Evolutionary conservation across 2,329 filamentous ascomycete species (phyloP).

Genomic region (Penicillium sp.): DNA sequence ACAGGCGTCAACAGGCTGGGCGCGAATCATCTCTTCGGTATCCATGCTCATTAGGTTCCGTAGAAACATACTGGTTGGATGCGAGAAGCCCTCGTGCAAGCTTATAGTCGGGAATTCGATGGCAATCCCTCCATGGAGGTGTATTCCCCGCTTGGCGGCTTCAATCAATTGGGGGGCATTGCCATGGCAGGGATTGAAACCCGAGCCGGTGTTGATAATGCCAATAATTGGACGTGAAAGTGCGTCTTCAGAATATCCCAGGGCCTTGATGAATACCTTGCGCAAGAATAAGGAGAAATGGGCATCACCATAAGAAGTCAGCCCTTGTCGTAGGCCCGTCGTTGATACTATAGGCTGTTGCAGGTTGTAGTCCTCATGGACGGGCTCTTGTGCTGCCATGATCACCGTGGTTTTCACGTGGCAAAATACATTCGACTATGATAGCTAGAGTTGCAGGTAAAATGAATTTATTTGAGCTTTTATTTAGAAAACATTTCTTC

Average conservation of each 20-base stretch:
- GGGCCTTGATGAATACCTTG: slow-evolving; percentile 73
- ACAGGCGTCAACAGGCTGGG: slow-evolving; percentile 66
- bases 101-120: slow-evolving; percentile 73
- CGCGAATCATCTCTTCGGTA: slow-evolving; percentile 72
- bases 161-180: slow-evolving; percentile 69
- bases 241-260: slow-evolving; percentile 69
- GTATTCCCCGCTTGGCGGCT: slow-evolving; percentile 64
- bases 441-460: no score
- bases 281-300: slow-evolving; percentile 72
- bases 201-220: slow-evolving; percentile 68
- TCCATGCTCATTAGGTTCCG: slow-evolving; percentile 76
- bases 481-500: no score
- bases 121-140: slow-evolving; percentile 63
- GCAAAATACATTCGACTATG: no score
- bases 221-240: slow-evolving; percentile 68
- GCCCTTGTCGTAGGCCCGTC: slow-evolving; percentile 59
- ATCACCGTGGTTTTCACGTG: no score
- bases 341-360: neutral
- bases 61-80: slow-evolving; percentile 71
- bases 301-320: slow-evolving; percentile 67
- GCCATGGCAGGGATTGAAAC: slow-evolving; percentile 71
- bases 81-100: slow-evolving; percentile 64
- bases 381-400: no score
- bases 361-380: neutral
- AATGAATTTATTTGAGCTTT: no score